Base-by-base conservation (phyloP, 2,329 filamentous ascomycete genomes). In the Fusarium buharicum region DNA sequence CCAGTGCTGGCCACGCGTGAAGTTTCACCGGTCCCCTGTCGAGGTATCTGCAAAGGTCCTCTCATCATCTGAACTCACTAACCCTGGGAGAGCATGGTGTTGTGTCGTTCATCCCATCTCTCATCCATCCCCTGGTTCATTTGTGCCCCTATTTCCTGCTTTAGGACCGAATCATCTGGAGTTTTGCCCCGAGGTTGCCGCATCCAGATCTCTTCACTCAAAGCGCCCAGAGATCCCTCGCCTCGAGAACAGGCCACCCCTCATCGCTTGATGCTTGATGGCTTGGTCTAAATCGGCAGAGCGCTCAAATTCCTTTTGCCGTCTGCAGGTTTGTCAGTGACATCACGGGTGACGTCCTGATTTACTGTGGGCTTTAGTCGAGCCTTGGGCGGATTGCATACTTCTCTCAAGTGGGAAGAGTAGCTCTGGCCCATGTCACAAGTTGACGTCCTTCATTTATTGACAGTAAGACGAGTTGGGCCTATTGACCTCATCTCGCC, bases 51-150 rank as follows among this genome's bases (percentile, higher is more conserved):
- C 57, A 62, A 59, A 57, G 44, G 38, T 70, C 54, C 55, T 68
- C 56, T 66, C 40, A 59, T 69, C 64, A 55, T 68, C 55, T 46
- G 55, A 64, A 58, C 59, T 62, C 46, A 30, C 38, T 57, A 55
- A 51, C 40, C 52, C 56, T 38, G 31, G 55, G 50, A 54, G 33
- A 61, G 43, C 59, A 70, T 57, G 59, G 62, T 53, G 24, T 37
- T 56, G 56, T 53, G 58, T 62, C 46, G 47, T 55, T 55, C 63
- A 53, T 68, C 59, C 52, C 56, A 36, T 57, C 51, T 64, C 50
- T 38, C 58, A 55, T 68, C 41, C n/a, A n/a, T n/a, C n/a, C n/a
- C 49, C 54, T 55, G 59, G 53, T 52, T 11, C 14, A 44, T 55
- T 55, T 55, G 47, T 36, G 9, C 45, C 46, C 56, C 51, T 48